Evolutionary conservation across 139 green algal genomes (phyloP), one percentile per base, ranked within the genome.

Genomic region (Coccomyxa sp.): DNA sequence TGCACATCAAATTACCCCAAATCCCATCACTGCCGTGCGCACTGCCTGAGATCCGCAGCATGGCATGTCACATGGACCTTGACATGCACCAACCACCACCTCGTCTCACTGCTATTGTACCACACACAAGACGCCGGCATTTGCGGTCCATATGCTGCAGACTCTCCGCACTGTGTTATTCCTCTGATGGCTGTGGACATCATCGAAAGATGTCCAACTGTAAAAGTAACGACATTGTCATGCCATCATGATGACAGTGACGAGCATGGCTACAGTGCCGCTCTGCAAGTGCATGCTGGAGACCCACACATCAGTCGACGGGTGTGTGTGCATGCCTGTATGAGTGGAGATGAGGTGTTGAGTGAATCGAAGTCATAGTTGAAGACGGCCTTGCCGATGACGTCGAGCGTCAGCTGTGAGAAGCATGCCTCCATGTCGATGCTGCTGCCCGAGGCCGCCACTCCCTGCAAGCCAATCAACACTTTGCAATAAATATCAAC

Each of bases 351-450:
- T 82, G 95, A 85, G 11, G 82, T 92, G 74, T 88, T 98, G 67
- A 99, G 91, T 10, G 97, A 85, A 81, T 98, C 90, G 82, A 99
- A 99, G 85, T 99, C 94, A 88, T 99, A 99, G 93, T 99, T 99
- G 91, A 99, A 99, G 45, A 99, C 95, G 0, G 94, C 86, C 88
- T 97, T 96, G 76, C 96, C 97, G 83, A 99, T 99, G 57, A 99
- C 92, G 89, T 99, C 97, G 67, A 99, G 91, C 1, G 97, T 99
- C 16, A 99, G 88, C 91, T 99, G 95, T 38, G 87, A 95, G 90
- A 99, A 99, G 75, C 85, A 90, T 0, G 91, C 94, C 90, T 99
- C 97, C 93, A 99, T 96, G 91, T 99, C 95, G 14, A 99, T 88
- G 4, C 89, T 58, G 27, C 86, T 81, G 10, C 89, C 87, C 13